Percentiles rank a stretch among this genome's conserved stretches.
These are phyloP conservation scores for Auriscalpium microsporum DNA, from an alignment of 768 basidiomycete genomes.

Conservation along the genomic window DNA sequence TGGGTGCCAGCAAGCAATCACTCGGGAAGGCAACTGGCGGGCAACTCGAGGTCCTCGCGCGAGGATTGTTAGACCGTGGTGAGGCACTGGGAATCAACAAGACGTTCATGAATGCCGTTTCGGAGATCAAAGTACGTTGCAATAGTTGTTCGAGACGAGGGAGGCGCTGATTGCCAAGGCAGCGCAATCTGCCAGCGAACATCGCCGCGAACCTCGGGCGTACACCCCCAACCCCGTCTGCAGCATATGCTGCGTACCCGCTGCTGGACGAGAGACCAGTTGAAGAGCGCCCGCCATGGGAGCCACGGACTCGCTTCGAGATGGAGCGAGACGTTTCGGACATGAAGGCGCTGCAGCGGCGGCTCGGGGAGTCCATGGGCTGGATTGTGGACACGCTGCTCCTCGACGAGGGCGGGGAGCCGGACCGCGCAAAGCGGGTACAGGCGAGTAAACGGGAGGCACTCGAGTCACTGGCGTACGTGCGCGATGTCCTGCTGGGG, in stretches of 20 bases:
- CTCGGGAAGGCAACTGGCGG: constrained; percentile 19
- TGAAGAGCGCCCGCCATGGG: constrained; percentile 60
- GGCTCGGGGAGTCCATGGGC: constrained; percentile 57
- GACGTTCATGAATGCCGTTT: constrained; percentile 71
- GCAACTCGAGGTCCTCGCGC: constrained; percentile 60
- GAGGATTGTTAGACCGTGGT: constrained; percentile 64
- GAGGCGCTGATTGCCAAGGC: constrained; percentile 1
- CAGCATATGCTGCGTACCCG: constrained; percentile 46
- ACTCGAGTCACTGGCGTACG: constrained; percentile 67
- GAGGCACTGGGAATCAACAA: constrained; percentile 82
- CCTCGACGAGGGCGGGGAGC: constrained; percentile 40
- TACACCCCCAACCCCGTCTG: constrained; percentile 36
- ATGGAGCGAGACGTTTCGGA: constrained; percentile 55
- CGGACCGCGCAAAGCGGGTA: constrained; percentile 33
- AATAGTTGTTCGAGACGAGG: constrained; percentile 8
- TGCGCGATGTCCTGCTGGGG: constrained; percentile 63
- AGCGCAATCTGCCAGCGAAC: constrained; percentile 79
- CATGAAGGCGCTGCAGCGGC: constrained; percentile 48
- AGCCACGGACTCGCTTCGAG: constrained; percentile 60
- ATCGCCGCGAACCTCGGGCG: constrained; percentile 60
- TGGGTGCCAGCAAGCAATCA: constrained; percentile 8
- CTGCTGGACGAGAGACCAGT: constrained; percentile 49
- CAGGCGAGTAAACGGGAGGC: constrained; percentile 49
- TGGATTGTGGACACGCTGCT: constrained; percentile 71
- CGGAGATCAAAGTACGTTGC: constrained; percentile 58